Base-by-base conservation (phyloP, 495 filamentous ascomycete species). In the Hypomontagnella submonticulosa region DNA sequence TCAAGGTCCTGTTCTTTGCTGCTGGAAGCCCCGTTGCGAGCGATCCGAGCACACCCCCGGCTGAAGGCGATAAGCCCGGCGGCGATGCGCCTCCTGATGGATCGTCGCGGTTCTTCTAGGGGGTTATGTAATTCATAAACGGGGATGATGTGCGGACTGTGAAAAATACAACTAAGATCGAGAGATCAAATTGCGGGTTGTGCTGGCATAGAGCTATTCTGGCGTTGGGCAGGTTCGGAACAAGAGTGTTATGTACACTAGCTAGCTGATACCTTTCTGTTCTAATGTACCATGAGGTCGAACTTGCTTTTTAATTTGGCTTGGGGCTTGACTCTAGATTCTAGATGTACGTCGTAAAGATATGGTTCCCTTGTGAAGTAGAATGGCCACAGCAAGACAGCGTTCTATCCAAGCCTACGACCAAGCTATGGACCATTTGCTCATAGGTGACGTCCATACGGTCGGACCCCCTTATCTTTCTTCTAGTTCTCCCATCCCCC, bases 1-100 rank as follows among this genome's bases (percentile, higher is more conserved):
- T 99, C 76, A 97, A 97, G 83, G 85, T 97, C 58, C 78, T 97
- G 11, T 98, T 98, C 84, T 99, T 99, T 80, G 93, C 93, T 77
- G 85, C 90, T 51, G 88, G 82, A 36, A 92, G 89, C 76, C 88
- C 88, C 3, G 85, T 82, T 30, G 80, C 82, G 19, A 83, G 57
- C 2, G 34, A 37, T 12, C 42, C 53, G 70, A 62, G 66, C 30
- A 63, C 67, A 3, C 57, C 61, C n/a, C 58, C 70, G 32, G 48
- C 63, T 4, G 59, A 51, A 1, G 71, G 68, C 4, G 57, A 66
- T 32, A 49, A 65, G 50, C 56, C 44, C 42, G 61, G 13, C 9
- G 44, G 36, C 13, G 55, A 41, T 9, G 49, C 41, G 30, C 16
- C 47, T 10, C 55, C 36, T 51, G 50, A 53, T 13, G 37, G 18